Percentiles rank a stretch among this genome's conserved stretches.
These are phyloP conservation scores for Zygosaccharomyces sapae DNA, from an alignment of 1,139 yeast species.

Conservation along the genomic window DNA sequence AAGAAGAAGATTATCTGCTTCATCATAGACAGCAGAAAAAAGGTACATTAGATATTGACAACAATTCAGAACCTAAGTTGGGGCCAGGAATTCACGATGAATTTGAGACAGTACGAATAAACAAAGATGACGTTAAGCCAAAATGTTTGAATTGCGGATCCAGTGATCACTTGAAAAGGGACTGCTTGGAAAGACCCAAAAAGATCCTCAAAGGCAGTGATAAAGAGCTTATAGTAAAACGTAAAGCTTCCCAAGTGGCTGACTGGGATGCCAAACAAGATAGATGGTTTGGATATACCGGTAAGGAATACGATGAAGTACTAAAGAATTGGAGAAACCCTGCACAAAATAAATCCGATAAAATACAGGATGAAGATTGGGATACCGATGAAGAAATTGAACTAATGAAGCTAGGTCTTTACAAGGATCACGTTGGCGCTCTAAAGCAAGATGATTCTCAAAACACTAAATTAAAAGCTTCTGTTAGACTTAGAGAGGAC, in stretches of 20 bases:
- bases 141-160: conserved; percentile 30
- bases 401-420: conserved; percentile 26
- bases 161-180: conserved; percentile 25
- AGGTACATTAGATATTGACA: conserved; percentile 27
- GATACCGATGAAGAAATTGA: conserved; percentile 35
- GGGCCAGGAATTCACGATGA: conserved; percentile 32
- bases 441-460: conserved; percentile 19
- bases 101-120: conserved; percentile 12
- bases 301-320: conserved; percentile 28
- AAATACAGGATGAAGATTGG: conserved; percentile 12
- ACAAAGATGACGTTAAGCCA: not conserved
- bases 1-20: conserved; percentile 26
- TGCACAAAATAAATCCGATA: conserved; percentile 1
- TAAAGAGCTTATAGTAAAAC: conserved; percentile 4
- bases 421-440: conserved; percentile 20
- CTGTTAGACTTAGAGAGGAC: conserved; percentile 35
- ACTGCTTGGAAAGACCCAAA: conserved; percentile 32
- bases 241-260: conserved; percentile 12
- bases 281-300: conserved; percentile 36
- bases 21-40: conserved; percentile 31
- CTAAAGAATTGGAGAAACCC: conserved; percentile 21
- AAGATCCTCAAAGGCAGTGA: conserved; percentile 11
- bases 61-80: conserved; percentile 30
- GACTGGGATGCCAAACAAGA: conserved; percentile 36
- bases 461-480: conserved; percentile 20